Percentiles rank a stretch among this genome's conserved stretches.
Conservation (phyloP, 352 stramenopile genomes). For the Phytophthora citricola region DNA sequence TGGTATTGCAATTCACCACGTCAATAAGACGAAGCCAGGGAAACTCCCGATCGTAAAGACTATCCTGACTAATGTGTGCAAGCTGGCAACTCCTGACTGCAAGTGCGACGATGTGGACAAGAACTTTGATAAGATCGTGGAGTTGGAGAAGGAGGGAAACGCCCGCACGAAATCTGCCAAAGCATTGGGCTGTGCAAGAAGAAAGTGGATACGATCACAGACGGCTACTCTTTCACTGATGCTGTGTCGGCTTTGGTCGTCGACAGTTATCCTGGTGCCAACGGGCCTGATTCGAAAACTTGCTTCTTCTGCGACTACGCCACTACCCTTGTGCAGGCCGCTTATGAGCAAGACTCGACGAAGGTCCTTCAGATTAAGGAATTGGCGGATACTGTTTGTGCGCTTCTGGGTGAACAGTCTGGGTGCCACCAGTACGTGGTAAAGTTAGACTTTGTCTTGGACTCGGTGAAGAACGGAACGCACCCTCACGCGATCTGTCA, state of each 20-base stretch:
- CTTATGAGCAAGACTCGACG: conserved; percentile 56
- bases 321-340: conserved; percentile 62
- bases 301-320: conserved; percentile 71
- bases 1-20: conserved; percentile 48
- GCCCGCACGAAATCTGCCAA: conserved; percentile 57
- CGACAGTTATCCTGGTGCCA: conserved; percentile 32
- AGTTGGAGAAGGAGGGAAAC: conserved; percentile 59
- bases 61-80: conserved; percentile 52
- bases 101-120: conserved; percentile 59
- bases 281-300: conserved; percentile 36
- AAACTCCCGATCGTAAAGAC: conserved; percentile 57
- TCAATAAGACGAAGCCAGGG: conserved; percentile 44
- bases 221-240: conserved; percentile 15
- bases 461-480: no score
- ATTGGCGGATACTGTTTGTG: conserved; percentile 80
- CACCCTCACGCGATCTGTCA: no score
- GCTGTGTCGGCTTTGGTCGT: conserved; percentile 43
- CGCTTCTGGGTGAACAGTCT: conserved; percentile 48
- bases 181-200: conserved; percentile 55
- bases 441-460: no score
- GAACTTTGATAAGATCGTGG: conserved; percentile 75
- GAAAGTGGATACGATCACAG: conserved; percentile 16
- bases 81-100: conserved; percentile 44
- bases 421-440: no score
- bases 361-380: conserved; percentile 61